Conservation (phyloP, 2,329 filamentous ascomycete genomes). For the Verticillium albo-atrum region DNA sequence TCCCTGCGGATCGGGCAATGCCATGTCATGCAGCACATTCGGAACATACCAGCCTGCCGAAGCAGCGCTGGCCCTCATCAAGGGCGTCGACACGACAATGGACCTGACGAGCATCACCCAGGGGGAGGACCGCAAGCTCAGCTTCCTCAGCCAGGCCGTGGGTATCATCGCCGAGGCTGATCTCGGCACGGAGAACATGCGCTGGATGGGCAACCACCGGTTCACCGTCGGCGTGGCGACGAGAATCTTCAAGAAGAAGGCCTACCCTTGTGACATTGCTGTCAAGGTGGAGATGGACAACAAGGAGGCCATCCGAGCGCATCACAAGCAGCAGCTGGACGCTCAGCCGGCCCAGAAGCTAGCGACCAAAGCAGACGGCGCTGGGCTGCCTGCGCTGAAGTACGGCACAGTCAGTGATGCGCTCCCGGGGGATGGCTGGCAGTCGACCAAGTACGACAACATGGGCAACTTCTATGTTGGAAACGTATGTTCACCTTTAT, state of each 20-base stretch:
- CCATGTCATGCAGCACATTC: constrained; percentile 84
- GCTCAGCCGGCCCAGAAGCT: background rate
- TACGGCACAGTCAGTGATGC: constrained; percentile 78
- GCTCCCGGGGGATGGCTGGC: constrained; percentile 69
- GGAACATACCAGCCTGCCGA: constrained; percentile 72
- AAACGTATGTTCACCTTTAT: constrained; percentile 56
- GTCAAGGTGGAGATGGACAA: constrained; percentile 76
- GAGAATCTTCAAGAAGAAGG: constrained; percentile 67
- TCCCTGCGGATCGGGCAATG: constrained; percentile 91
- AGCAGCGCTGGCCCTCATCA: constrained; percentile 80
- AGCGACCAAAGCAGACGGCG: constrained; percentile 2
- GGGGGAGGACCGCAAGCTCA: constrained; percentile 65
- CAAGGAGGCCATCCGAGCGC: constrained; percentile 68
- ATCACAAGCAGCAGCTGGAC: constrained; percentile 54
- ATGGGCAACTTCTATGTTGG: constrained; percentile 92
- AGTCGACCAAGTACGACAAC: constrained; percentile 66
- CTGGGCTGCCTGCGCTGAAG: constrained; percentile 64
- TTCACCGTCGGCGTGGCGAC: constrained; percentile 84
- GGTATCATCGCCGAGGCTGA: constrained; percentile 90
- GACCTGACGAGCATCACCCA: constrained; percentile 89
- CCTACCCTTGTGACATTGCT: constrained; percentile 86
- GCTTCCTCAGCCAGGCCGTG: constrained; percentile 85
- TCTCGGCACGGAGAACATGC: constrained; percentile 81
- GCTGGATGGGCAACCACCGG: constrained; percentile 85
- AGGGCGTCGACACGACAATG: constrained; percentile 77